Base-by-base conservation (phyloP, 768 basidiomycete genomes). In the Suillus brevipes region DNA sequence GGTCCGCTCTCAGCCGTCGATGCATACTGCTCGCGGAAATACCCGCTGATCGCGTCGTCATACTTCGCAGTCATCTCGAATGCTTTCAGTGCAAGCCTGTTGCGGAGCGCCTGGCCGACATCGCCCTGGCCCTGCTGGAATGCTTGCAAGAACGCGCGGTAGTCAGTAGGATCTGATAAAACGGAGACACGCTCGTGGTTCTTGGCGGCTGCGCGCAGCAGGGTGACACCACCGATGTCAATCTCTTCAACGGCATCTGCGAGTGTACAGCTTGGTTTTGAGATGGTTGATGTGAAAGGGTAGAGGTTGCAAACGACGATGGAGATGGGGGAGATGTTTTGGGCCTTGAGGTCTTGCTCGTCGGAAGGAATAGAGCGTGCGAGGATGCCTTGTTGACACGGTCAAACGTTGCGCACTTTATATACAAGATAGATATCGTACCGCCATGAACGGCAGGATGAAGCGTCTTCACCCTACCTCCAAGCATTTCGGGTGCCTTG, bases 251-350 rank as follows among this genome's bases (percentile, higher is more conserved):
- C 90, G 6, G 97, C 97, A 57, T 91, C 90, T 4, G 93, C 87
- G 65, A 98, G 87, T 13, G 94, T 95, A 79, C 95, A 96, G 68
- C 87, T 86, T 0, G 95, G 92, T 70, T 89, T 87, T 0, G 96
- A 85, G 75, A 97, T 92, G 57, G 96, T 97, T 25, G 89, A 86
- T 38, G 92, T 87, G 81, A 99, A 99, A 0, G 97, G 97, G 82
- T 99, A 99, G 61, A 99, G 88, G 77, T 99, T 99, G 88, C 97
- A 99, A 66, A 97, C 95, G 64, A 99, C 97, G 81, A 99, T 91
- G 63, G 91, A 89, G 79, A 99, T 98, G 67, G 93, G 92, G 7
- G 92, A 87, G 78, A 99, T 99, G 65, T 82, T 82, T 73, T 97
- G 95, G 8, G 88, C 82, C 36, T 85, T 79, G 60, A 99, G 85